These are phyloP conservation scores for Globisporangium alternatum DNA, from an alignment of 352 stramenopile genomes.

Conservation along the genomic window DNA sequence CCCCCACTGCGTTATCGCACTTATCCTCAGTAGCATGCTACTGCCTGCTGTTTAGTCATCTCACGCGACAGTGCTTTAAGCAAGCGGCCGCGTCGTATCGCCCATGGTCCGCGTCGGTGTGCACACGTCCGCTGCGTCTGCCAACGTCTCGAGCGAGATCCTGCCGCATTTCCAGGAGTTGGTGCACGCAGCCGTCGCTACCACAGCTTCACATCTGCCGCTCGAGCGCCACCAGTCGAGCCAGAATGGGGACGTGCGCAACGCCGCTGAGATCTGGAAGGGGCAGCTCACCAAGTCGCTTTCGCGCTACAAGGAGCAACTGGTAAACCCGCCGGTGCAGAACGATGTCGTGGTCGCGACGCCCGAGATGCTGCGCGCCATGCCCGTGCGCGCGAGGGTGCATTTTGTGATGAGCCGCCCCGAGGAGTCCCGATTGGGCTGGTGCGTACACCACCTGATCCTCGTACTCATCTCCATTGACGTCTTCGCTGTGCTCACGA, in stretches of 20 bases:
- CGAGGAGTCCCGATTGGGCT: slow-evolving; percentile 38
- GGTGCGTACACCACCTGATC: slow-evolving; percentile 38
- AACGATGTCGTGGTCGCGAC: background rate
- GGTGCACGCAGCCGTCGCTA: background rate
- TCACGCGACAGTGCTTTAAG: background rate
- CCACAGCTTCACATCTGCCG: background rate
- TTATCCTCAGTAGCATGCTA: background rate
- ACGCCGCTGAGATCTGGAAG: background rate
- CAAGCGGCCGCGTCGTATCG: background rate
- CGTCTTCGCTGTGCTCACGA: slow-evolving; percentile 28
- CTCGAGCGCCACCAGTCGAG: background rate
- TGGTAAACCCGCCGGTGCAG: slow-evolving; percentile 7
- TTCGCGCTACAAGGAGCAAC: background rate
- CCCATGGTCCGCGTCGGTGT: slow-evolving; percentile 10
- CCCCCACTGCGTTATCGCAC: no score
- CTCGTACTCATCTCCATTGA: slow-evolving; percentile 20
- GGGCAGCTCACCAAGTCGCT: background rate
- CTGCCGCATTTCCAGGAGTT: background rate
- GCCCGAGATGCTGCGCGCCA: slow-evolving; percentile 24
- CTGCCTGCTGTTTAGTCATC: background rate
- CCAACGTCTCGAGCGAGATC: background rate
- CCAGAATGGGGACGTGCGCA: background rate
- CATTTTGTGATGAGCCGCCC: slow-evolving; percentile 41
- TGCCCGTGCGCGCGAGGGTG: slow-evolving; percentile 28
- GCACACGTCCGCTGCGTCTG: background rate